A percentile compares a stretch with the other conserved stretches of the same genome.
phyloP scores from a whole-genome alignment of 1,284 basidiomycete species.

The Termitomyces sp. region DNA sequence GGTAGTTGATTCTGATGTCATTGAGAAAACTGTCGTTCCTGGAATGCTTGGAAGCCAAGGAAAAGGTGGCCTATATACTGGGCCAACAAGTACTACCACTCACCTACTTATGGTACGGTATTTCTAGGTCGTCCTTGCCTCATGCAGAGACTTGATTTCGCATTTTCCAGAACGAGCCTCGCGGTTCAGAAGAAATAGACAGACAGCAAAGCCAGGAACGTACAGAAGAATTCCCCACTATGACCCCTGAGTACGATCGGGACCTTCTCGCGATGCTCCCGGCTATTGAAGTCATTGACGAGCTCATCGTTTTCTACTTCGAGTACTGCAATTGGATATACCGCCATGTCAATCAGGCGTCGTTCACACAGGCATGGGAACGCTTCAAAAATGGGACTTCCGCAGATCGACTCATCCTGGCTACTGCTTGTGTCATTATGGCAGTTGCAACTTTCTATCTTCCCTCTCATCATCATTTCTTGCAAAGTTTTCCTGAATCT shows the following conservation, averaged over 20 bases:
- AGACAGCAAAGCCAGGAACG: constrained; percentile 45
- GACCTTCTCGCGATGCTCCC: constrained; percentile 68
- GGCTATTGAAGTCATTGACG: constrained; percentile 60
- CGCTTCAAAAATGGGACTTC: constrained; percentile 63
- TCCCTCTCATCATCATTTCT: constrained; percentile 55
- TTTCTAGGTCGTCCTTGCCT: constrained; percentile 11
- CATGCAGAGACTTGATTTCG: constrained; percentile 6
- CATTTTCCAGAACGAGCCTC: constrained; percentile 36
- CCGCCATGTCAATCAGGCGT: constrained; percentile 60
- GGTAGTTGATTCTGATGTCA: constrained; percentile 40
- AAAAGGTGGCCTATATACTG: constrained; percentile 65
- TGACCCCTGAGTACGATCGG: constrained; percentile 58
- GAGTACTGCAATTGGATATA: constrained; percentile 84
- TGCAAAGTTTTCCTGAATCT: constrained; percentile 42
- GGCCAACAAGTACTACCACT: constrained; percentile 65
- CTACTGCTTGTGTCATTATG: constrained; percentile 66
- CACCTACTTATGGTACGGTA: constrained; percentile 55
- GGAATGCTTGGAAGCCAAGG: constrained; percentile 62
- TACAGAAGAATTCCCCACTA: constrained; percentile 39
- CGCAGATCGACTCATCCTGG: constrained; percentile 63
- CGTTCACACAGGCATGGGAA: constrained; percentile 62
- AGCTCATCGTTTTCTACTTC: constrained; percentile 70
- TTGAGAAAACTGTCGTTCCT: constrained; percentile 46
- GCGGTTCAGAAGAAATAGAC: constrained; percentile 49
- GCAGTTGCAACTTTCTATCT: constrained; percentile 69